A percentile compares a stretch with the other conserved stretches of the same genome.
phyloP scores from a whole-genome alignment of 495 filamentous ascomycete genomes.

The Neurospora sublineolata region DNA sequence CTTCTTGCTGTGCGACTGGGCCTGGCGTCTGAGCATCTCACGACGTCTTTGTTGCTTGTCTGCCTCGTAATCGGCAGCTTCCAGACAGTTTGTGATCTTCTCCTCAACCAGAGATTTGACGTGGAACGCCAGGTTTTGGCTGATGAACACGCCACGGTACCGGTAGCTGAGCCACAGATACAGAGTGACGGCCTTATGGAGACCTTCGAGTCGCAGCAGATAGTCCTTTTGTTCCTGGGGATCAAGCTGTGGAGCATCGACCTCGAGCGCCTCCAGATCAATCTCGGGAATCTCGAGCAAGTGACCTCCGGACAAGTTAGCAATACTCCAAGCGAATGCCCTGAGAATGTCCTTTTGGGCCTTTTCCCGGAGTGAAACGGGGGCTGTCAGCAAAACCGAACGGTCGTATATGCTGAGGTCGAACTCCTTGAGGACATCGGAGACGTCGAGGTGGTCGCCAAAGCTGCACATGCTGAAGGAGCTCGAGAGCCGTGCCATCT shows the following conservation, averaged over 20 bases:
- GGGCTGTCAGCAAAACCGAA: slow-evolving; percentile 62
- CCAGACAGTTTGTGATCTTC: slow-evolving; percentile 58
- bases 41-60: slow-evolving; percentile 7
- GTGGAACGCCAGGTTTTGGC: slow-evolving; percentile 64
- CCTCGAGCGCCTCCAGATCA: slow-evolving; percentile 57
- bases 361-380: slow-evolving; percentile 33
- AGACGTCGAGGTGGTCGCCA: slow-evolving; percentile 45
- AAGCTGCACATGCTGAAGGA: slow-evolving; percentile 65
- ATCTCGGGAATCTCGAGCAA: slow-evolving; percentile 53
- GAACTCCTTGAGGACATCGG: slow-evolving; percentile 58
- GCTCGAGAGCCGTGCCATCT: slow-evolving; percentile 46
- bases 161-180: slow-evolving; percentile 80
- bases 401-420: slow-evolving; percentile 58
- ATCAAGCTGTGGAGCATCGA: slow-evolving; percentile 27
- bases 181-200: slow-evolving; percentile 72
- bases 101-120: slow-evolving; percentile 70
- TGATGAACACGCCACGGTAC: slow-evolving; percentile 66
- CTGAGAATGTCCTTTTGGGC: slow-evolving; percentile 31
- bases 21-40: slow-evolving; percentile 12
- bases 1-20: slow-evolving; percentile 2
- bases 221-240: slow-evolving; percentile 31
- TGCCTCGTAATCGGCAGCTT: slow-evolving; percentile 17
- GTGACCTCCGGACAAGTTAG: slow-evolving; percentile 48
- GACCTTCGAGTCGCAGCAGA: slow-evolving; percentile 52
- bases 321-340: slow-evolving; percentile 56